Conservation (phyloP, 208 protist genomes). For the Acanthamoeba castellanii region DNA sequence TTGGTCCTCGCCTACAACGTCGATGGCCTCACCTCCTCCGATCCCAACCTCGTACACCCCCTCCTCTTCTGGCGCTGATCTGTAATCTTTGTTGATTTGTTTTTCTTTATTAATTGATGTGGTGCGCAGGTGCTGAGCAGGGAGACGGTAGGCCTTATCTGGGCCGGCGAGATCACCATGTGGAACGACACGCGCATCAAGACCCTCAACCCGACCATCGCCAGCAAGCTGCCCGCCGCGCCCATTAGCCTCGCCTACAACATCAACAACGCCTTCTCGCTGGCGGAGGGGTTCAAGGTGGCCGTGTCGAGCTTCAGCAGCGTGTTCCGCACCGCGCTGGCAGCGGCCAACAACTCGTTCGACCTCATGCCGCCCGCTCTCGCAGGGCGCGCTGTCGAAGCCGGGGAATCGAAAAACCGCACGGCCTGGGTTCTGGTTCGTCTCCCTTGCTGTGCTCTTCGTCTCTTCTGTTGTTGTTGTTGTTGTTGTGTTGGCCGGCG, state of each 20-base stretch:
- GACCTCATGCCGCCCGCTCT: background rate
- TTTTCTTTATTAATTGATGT: background rate
- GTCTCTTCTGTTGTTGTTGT: background rate
- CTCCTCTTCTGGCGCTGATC: no score
- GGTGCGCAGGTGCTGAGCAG: conserved; percentile 2
- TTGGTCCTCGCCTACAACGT: conserved; percentile 7
- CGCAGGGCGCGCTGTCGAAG: background rate
- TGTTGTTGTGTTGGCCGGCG: no score
- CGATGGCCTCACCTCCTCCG: background rate
- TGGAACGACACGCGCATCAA: conserved; percentile 38
- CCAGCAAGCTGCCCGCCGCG: background rate
- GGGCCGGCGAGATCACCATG: conserved; percentile 50
- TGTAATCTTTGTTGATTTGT: no score
- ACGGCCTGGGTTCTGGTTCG: background rate
- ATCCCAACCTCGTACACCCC: background rate
- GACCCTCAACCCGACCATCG: background rate
- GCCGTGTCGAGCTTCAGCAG: conserved; percentile 2
- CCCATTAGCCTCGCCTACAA: background rate
- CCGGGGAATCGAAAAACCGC: background rate
- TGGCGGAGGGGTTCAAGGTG: background rate
- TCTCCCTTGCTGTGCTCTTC: no score
- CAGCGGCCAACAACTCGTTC: background rate
- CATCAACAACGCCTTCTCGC: background rate
- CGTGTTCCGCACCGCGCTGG: background rate
- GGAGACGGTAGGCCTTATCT: conserved; percentile 28